phyloP scores from a whole-genome alignment of 805 yeast genomes.

The Hanseniaspora taiwanica region DNA sequence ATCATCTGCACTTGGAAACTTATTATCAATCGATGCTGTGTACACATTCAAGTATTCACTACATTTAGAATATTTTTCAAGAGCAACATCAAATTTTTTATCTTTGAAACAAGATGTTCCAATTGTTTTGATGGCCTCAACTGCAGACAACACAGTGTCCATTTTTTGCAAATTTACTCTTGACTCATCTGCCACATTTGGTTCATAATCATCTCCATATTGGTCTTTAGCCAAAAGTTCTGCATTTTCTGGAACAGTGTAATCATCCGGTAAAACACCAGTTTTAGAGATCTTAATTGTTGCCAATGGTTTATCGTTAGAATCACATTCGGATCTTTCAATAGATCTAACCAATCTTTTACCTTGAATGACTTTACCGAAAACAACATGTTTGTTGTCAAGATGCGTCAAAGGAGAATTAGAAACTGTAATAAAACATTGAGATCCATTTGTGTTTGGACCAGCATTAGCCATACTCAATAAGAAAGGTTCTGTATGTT shows the following conservation, averaged over 20 bases:
- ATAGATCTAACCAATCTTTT: constrained; percentile 67
- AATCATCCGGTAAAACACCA: constrained; percentile 61
- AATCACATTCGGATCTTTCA: constrained; percentile 49
- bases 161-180: constrained; percentile 44
- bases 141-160: constrained; percentile 55
- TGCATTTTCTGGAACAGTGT: constrained; percentile 31
- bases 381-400: constrained; percentile 92
- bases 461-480: constrained; percentile 97
- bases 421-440: constrained; percentile 85
- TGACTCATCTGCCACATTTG: constrained; percentile 60
- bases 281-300: constrained; percentile 65
- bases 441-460: constrained; percentile 90
- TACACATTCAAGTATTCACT: constrained; percentile 54
- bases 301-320: constrained; percentile 54
- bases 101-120: constrained; percentile 68
- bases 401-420: constrained; percentile 69
- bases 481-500: constrained; percentile 75
- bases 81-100: constrained; percentile 43
- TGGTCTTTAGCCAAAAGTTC: constrained; percentile 48
- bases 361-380: constrained; percentile 79
- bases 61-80: constrained; percentile 62
- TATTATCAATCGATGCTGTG: constrained; percentile 46
- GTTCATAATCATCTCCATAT: constrained; percentile 77
- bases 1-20: constrained; percentile 37
- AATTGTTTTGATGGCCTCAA: constrained; percentile 51